phyloP scores from a whole-genome alignment of 176 grass and related monocot genomes.

The Zoysia japonica region DNA sequence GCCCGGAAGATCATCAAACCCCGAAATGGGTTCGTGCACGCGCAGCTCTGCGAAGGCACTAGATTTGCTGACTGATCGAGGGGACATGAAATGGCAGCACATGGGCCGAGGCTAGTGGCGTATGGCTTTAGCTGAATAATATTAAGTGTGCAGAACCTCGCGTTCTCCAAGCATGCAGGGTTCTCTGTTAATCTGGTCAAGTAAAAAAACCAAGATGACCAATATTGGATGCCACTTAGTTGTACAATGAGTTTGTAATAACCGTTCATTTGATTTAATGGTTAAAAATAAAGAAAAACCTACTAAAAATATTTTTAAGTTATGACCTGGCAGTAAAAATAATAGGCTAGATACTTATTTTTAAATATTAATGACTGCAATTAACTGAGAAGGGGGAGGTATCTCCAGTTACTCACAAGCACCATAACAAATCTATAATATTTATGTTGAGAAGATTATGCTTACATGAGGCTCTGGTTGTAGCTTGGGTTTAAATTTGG shows the following conservation, averaged over 20 bases:
- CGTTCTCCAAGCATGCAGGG: constrained; percentile 35
- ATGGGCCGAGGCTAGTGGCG: constrained; percentile 36
- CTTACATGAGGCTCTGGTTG: constrained; percentile 55
- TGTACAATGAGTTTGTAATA: background rate
- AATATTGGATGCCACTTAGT: background rate
- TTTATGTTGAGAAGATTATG: background rate
- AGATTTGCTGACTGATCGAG: constrained; percentile 45
- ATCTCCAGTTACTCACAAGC: too few species aligned
- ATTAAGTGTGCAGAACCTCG: constrained; percentile 21
- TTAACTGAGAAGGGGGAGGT: too few species aligned
- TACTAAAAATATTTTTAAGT: too few species aligned
- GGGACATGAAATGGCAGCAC: constrained; percentile 41
- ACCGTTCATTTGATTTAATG: too few species aligned
- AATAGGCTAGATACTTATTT: too few species aligned
- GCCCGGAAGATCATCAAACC: constrained; percentile 56
- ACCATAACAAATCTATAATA: too few species aligned
- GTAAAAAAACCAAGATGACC: constrained; percentile 1
- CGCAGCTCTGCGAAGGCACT: constrained; percentile 44
- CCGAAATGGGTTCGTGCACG: constrained; percentile 45
- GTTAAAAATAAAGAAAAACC: too few species aligned
- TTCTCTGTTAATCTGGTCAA: constrained; percentile 55
- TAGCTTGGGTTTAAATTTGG: constrained; percentile 9
- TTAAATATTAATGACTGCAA: too few species aligned
- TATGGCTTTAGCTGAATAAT: constrained; percentile 43
- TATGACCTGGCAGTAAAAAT: too few species aligned